Conservation (phyloP, 495 filamentous ascomycete species). For the Penicillium verhagenii region DNA sequence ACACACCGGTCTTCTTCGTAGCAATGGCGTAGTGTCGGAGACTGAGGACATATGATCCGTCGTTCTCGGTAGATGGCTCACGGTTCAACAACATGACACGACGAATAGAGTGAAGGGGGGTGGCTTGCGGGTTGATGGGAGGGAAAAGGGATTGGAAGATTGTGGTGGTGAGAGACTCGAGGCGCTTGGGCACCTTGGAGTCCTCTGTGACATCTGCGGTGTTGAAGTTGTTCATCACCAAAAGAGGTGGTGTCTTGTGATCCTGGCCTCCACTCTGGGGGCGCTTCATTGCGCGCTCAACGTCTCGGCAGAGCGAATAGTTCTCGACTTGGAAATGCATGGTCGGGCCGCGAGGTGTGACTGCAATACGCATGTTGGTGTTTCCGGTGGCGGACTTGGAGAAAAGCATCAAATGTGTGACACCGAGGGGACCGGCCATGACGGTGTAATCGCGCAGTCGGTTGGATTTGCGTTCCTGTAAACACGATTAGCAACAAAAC, state of each 20-base stretch:
- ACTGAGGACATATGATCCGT: constrained; percentile 78
- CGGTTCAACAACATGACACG: constrained; percentile 89
- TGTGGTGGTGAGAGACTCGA: constrained; percentile 89
- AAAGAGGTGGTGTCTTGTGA: constrained; percentile 75
- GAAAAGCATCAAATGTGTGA: constrained; percentile 92
- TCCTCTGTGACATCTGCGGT: constrained; percentile 56
- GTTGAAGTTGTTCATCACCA: constrained; percentile 98
- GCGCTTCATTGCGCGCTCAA: constrained; percentile 75
- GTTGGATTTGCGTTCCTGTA: constrained; percentile 83
- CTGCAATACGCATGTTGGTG: constrained; percentile 84
- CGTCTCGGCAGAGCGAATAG: constrained; percentile 90
- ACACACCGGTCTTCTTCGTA: constrained; percentile 80
- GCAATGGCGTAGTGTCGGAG: constrained; percentile 94
- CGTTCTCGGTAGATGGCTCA: constrained; percentile 55
- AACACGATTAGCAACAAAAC: constrained; percentile 5
- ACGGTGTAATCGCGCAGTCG: constrained; percentile 87
- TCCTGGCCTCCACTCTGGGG: constrained; percentile 80
- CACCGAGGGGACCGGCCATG: constrained; percentile 93
- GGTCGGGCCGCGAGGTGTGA: constrained; percentile 88
- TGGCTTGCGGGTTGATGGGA: constrained; percentile 88
- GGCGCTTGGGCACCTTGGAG: constrained; percentile 73
- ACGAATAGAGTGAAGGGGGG: constrained; percentile 82
- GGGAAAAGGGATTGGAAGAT: constrained; percentile 97
- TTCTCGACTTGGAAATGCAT: constrained; percentile 94
- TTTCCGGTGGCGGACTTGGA: constrained; percentile 87